Evolutionary conservation across 768 basidiomycete genomes (phyloP), one percentile per base, ranked within the genome.

Genomic region (Rhizopogon rudus): DNA sequence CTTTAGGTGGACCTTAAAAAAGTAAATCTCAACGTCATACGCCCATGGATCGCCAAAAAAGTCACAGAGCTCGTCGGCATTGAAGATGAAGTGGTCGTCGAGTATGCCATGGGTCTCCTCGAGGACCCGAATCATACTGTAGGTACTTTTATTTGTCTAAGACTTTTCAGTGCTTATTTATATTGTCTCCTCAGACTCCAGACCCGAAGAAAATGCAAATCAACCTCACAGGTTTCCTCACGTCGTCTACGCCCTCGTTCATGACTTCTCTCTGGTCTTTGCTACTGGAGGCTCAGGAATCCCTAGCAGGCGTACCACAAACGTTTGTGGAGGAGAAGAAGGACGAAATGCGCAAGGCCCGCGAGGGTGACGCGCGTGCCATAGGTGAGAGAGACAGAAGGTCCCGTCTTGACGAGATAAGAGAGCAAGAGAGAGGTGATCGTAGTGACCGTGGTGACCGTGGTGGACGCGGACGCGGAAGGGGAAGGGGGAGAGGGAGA

Each of bases 161-260:
- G 5, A 37, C 41, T 41, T 52, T 7, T 22, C 40, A 9, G 12
- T 40, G 29, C 3, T 46, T 17, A 43, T 35, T 42, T 25, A 20
- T 25, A 22, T 16, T 43, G 28, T 13, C 8, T 25, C 10, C 52
- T 29, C 65, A 95, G 93, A 84, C 81, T 5, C 91, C 93, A 10
- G 96, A 98, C 70, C 92, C 94, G 5, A 86, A 84, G 69, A 94
- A 91, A 74, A 94, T 98, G 87, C 94, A 98, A 72, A 93, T 98
- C 57, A 87, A 88, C 65, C 73, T 99, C 25, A 91, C 89, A 2
- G 96, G 96, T 7, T 99, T 99, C 70, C 80, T 99, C 55, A 90
- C 91, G 3, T 83, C 86, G 60, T 83, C 91, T 55, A 97, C 97
- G 0, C 77, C 90, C 0, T 69, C 77, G 0, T 99, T 99, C 72